Percentiles rank a stretch among this genome's conserved stretches.
These are phyloP conservation scores for Solanum virginianum DNA, from an alignment of 257 asterid genomes.

Conservation along the genomic window DNA sequence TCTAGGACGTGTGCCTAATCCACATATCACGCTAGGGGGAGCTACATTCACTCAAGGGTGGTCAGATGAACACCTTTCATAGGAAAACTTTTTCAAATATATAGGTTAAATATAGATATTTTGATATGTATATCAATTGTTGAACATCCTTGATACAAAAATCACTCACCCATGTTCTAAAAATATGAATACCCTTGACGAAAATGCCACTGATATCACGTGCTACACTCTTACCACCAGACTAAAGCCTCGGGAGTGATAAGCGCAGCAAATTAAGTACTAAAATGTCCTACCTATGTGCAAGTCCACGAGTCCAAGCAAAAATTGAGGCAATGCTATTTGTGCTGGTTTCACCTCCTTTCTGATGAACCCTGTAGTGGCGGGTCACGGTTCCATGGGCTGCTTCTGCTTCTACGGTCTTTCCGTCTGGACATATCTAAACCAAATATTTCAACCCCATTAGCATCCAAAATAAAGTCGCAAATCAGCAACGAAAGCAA, in stretches of 20 bases:
- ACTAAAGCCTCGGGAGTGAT: background rate
- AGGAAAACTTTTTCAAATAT: no score
- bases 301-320: conserved; percentile 99
- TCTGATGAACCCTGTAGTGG: conserved; percentile 93
- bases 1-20: background rate
- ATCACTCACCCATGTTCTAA: no score
- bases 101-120: no score
- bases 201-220: background rate
- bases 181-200: no score
- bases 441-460: conserved; percentile 10
- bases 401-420: conserved; percentile 99
- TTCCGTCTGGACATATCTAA: conserved; percentile 97
- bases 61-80: no score
- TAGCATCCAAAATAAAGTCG: background rate
- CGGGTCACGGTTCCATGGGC: conserved; percentile 99
- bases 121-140: no score
- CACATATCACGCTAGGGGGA: background rate
- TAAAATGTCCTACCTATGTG: conserved; percentile 58
- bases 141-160: no score
- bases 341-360: conserved; percentile 99
- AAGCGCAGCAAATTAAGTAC: background rate
- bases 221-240: background rate
- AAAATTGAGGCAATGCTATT: conserved; percentile 97
- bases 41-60: no score
- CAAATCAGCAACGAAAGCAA: background rate